phyloP scores from a whole-genome alignment of 192 early-diverging fungal genomes.

The Neocallimastix lanati region DNA sequence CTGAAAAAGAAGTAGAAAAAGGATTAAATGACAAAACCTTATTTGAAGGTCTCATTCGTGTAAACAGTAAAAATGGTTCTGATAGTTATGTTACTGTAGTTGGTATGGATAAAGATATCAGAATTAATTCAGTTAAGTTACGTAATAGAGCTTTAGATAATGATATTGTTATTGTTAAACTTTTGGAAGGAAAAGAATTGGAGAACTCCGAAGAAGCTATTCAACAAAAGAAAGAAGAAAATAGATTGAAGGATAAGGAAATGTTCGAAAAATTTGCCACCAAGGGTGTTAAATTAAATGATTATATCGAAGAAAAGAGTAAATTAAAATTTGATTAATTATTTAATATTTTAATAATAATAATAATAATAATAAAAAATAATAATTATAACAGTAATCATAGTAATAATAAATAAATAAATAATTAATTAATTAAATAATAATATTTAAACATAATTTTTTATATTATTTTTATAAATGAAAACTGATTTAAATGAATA shows the following conservation, averaged over 20 bases:
- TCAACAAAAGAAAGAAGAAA: conserved; percentile 14
- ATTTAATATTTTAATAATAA: background rate
- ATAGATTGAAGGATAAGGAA: background rate
- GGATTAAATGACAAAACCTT: background rate
- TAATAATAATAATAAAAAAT: no score
- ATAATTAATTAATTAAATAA: no score
- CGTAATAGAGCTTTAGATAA: conserved; percentile 73
- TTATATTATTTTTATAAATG: no score
- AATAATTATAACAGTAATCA: no score
- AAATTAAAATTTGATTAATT: background rate
- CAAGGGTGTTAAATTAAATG: background rate
- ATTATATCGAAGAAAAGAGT: background rate
- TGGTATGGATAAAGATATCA: conserved; percentile 48
- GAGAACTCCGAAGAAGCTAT: conserved; percentile 19
- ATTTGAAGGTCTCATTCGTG: background rate
- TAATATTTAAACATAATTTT: no score
- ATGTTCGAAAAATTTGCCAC: background rate
- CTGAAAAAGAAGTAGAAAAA: background rate
- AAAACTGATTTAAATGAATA: no score
- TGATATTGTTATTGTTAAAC: conserved; percentile 56
- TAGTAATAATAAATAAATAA: no score
- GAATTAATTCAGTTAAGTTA: conserved; percentile 48
- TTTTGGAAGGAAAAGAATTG: conserved; percentile 50
- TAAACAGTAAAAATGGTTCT: background rate
- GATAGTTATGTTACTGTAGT: background rate